Percentiles rank a stretch among this genome's conserved stretches.
Evolutionary conservation across 495 filamentous ascomycete genomes (phyloP).

Genomic region (Pseudoneurospora amorphoporcata): DNA sequence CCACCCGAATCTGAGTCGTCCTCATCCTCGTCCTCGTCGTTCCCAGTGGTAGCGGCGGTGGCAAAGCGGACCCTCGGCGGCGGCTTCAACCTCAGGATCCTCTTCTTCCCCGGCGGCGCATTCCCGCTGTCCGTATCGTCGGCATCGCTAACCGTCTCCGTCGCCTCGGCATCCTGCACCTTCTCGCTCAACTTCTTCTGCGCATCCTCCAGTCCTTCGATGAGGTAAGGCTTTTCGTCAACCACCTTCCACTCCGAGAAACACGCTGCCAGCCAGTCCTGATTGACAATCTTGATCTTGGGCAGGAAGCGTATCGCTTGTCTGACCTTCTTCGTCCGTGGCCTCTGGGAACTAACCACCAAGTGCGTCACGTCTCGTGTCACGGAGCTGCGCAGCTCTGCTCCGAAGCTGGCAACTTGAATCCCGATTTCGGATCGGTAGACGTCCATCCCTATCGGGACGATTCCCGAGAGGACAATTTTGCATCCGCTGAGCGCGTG

Average conservation of each 20-base stretch:
- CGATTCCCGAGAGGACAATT: constrained; percentile 80
- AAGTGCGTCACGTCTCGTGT: constrained; percentile 38
- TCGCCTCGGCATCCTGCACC: constrained; percentile 28
- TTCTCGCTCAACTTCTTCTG: constrained; percentile 21
- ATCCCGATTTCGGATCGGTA: constrained; percentile 67
- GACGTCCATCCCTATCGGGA: constrained; percentile 70
- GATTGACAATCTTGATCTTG: constrained; percentile 75
- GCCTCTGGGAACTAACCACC: constrained; percentile 44
- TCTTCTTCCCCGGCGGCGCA: not conserved
- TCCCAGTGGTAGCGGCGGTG: constrained; percentile 8
- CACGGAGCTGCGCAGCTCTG: constrained; percentile 49
- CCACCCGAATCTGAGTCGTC: constrained; percentile 33
- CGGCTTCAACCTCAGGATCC: constrained; percentile 7
- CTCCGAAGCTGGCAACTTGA: constrained; percentile 80
- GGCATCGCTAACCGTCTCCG: constrained; percentile 9
- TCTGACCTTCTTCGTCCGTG: constrained; percentile 81
- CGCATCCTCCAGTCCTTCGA: constrained; percentile 40
- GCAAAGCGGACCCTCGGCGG: not conserved
- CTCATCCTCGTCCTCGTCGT: constrained; percentile 33
- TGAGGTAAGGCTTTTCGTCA: constrained; percentile 64
- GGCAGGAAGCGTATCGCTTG: constrained; percentile 57
- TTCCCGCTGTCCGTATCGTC: constrained; percentile 17
- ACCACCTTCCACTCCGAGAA: constrained; percentile 67
- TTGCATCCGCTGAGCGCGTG: constrained; percentile 56
- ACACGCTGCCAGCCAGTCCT: constrained; percentile 77